A percentile compares a stretch with the other conserved stretches of the same genome.
Conservation (phyloP, 2,329 filamentous ascomycete species). For the Emmonsia crescens region DNA sequence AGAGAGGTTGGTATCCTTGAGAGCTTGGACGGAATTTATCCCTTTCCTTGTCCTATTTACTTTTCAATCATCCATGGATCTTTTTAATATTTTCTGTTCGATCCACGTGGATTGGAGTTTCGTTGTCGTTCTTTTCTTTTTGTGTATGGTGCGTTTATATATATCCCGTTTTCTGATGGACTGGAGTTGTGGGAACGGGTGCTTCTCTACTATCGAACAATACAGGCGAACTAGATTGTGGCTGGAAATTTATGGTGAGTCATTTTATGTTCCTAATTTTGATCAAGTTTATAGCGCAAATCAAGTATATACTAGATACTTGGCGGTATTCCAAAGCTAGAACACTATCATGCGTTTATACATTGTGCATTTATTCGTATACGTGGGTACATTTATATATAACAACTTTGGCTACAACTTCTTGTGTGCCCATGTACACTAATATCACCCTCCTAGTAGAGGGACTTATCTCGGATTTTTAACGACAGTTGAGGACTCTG, state of each 20-base stretch:
- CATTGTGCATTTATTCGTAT: background rate
- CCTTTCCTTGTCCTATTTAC: background rate
- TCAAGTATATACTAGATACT: background rate
- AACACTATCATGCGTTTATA: background rate
- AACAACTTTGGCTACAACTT: background rate
- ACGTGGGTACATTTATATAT: background rate
- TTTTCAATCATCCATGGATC: too few relatives aligned
- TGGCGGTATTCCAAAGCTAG: background rate
- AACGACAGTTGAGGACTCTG: background rate
- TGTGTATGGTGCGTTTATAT: background rate
- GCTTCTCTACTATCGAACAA: background rate
- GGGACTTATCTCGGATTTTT: background rate
- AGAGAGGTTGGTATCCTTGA: conserved; percentile 1
- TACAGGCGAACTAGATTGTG: background rate
- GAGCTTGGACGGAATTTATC: background rate
- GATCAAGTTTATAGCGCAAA: background rate
- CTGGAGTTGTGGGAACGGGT: background rate
- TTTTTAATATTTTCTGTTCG: background rate
- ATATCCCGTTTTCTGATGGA: background rate
- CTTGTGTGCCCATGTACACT: background rate
- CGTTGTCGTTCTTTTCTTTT: background rate
- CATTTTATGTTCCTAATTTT: background rate
- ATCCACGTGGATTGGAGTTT: background rate
- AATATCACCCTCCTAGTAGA: background rate
- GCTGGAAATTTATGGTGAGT: background rate